Evolutionary conservation across 2,329 filamentous ascomycete genomes (phyloP), one percentile per base, ranked within the genome.

Genomic region (Apiospora koreana): DNA sequence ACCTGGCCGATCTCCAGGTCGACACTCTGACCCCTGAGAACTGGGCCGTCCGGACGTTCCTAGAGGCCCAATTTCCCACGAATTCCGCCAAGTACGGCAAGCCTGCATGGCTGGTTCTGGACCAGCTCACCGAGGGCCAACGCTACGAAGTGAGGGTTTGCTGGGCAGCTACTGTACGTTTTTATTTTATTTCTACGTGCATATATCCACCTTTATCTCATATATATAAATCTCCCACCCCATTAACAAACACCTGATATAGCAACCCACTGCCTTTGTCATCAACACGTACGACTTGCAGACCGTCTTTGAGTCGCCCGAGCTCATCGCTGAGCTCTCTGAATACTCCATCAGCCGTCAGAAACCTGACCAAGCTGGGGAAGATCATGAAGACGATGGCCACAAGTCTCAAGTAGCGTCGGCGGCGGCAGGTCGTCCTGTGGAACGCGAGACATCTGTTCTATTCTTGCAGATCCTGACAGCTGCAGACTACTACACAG

Each of bases 121-220:
- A 92, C 70, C 83, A 86, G 43, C 85, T 99, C 69, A 85, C 82
- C n/a, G 87, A 89, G 45, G 89, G 89, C 14, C 91, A 92, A 77
- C 88, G 94, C 74, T 98, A 98, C 85, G 96, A 99, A 84, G 88
- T 97, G 66, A 91, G 96, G 69, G 86, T 98, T 71, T 98, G 95
- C 83, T 99, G 95, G 95, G 87, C 94, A 71, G 96, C 96, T 50
- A 96, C 92, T 72, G 95, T 97, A 87, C 82, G 93, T 86, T 42
- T 14, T 7, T 28, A 3, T 43, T 43, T 43, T 43, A 12, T 43
- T 43, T 3, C 16, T 18, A 43, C 4, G 14, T 43, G 2, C 2
- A 16, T 35, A 50, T 50, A 62, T 62, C 54, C 54, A 62, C 54
- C 18, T 62, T 12, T 62, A 62, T 62, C n/a, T n/a, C n/a, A 62